Evolutionary conservation across 108 stramenopile species (phyloP).

Genomic region (Cylindrotheca fusiformis): DNA sequence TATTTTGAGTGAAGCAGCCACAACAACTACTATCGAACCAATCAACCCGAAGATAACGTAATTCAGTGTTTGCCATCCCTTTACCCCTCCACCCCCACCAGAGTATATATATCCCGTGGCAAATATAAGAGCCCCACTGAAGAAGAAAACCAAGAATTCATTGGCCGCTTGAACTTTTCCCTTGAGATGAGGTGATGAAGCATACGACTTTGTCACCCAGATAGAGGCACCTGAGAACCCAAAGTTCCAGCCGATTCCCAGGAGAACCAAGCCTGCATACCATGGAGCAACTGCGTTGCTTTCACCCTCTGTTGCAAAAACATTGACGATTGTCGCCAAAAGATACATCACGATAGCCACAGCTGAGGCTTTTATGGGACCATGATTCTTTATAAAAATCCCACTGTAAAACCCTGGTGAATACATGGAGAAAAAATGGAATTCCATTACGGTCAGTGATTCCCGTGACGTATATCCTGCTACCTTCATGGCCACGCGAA

Average conservation of each 20-base stretch:
- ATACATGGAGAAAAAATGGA: slow-evolving; percentile 51
- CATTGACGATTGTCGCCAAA: background rate
- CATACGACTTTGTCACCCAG: slow-evolving; percentile 24
- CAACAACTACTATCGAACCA: slow-evolving; percentile 10
- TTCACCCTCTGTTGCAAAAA: background rate
- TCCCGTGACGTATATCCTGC: slow-evolving; percentile 32
- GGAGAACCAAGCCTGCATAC: slow-evolving; percentile 32
- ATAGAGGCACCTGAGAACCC: slow-evolving; percentile 37
- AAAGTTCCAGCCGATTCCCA: slow-evolving; percentile 50
- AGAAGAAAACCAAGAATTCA: slow-evolving; percentile 38
- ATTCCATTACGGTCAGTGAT: slow-evolving; percentile 39
- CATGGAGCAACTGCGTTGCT: slow-evolving; percentile 10
- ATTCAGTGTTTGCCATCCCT: slow-evolving; percentile 38
- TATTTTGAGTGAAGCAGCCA: background rate
- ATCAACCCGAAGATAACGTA: slow-evolving; percentile 32
- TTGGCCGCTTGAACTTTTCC: slow-evolving; percentile 43
- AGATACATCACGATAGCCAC: slow-evolving; percentile 14
- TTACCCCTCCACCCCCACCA: slow-evolving; percentile 38
- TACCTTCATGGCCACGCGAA: slow-evolving; percentile 43
- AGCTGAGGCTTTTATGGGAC: slow-evolving; percentile 9
- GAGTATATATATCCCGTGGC: slow-evolving; percentile 34
- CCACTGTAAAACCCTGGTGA: slow-evolving; percentile 44
- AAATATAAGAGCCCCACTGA: slow-evolving; percentile 34
- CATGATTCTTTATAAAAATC: slow-evolving; percentile 21
- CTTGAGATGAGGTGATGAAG: slow-evolving; percentile 18